Evolutionary conservation across 768 basidiomycete species (phyloP).

Genomic region (Psilocybe cyanescens): DNA sequence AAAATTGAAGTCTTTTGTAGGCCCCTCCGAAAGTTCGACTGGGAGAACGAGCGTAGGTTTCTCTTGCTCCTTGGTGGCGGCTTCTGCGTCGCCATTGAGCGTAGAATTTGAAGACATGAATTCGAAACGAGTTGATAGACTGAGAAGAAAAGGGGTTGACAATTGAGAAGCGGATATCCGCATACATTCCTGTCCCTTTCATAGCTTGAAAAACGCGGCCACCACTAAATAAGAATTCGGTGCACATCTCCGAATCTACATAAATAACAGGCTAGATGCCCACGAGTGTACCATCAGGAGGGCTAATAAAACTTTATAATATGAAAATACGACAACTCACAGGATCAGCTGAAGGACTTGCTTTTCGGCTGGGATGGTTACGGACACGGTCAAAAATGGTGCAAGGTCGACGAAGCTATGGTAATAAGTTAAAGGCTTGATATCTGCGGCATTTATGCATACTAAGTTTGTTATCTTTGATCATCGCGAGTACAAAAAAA

Average conservation of each 20-base stretch:
- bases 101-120: background rate
- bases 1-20: conserved; percentile 14
- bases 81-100: background rate
- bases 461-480: too few species aligned
- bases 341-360: background rate
- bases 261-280: background rate
- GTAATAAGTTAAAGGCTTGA: too few species aligned
- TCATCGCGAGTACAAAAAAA: background rate
- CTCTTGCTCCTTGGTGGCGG: background rate
- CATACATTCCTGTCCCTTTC: background rate
- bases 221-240: background rate
- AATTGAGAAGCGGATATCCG: background rate
- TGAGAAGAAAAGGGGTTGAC: background rate
- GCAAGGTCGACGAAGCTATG: too few species aligned
- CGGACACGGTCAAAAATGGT: too few species aligned
- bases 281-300: background rate
- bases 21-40: background rate
- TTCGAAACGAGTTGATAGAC: background rate
- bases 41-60: background rate
- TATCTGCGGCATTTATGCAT: too few species aligned
- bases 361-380: background rate
- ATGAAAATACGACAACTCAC: background rate
- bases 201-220: background rate
- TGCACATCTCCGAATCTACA: background rate
- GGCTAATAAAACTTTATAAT: background rate